These are phyloP conservation scores for Jacaranda copaia DNA, from an alignment of 257 asterid genomes.

Conservation along the genomic window DNA sequence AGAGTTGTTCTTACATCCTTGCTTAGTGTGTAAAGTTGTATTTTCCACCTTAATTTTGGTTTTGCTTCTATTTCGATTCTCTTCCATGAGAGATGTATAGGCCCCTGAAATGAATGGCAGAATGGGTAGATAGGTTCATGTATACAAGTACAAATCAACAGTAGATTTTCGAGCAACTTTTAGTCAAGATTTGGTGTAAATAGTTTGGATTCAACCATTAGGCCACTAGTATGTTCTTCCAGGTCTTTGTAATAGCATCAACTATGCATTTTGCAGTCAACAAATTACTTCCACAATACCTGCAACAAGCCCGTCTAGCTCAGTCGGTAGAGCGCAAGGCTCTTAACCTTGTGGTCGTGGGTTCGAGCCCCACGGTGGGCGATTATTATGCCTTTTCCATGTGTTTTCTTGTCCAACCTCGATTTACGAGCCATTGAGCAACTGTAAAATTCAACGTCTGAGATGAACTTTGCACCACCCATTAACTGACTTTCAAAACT, in stretches of 20 bases:
- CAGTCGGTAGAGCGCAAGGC: constrained; percentile 21
- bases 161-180: neutral
- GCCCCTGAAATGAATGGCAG: neutral
- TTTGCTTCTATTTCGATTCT: neutral
- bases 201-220: constrained; percentile 11
- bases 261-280: too few relatives aligned
- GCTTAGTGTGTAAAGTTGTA: constrained; percentile 37
- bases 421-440: neutral
- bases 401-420: neutral
- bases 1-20: neutral
- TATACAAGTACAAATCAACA: neutral
- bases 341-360: constrained; percentile 17
- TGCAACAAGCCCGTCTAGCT: constrained; percentile 18
- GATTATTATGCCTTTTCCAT: neutral
- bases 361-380: constrained; percentile 1
- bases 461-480: neutral
- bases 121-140: neutral
- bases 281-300: neutral
- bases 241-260: too few relatives aligned
- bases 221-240: neutral
- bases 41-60: neutral
- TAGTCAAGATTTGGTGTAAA: constrained; percentile 35
- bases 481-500: neutral
- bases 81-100: constrained; percentile 8
- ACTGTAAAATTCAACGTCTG: too few relatives aligned